Base-by-base conservation (phyloP, 2,329 filamentous ascomycete species). In the Cytospora chrysosperma region DNA sequence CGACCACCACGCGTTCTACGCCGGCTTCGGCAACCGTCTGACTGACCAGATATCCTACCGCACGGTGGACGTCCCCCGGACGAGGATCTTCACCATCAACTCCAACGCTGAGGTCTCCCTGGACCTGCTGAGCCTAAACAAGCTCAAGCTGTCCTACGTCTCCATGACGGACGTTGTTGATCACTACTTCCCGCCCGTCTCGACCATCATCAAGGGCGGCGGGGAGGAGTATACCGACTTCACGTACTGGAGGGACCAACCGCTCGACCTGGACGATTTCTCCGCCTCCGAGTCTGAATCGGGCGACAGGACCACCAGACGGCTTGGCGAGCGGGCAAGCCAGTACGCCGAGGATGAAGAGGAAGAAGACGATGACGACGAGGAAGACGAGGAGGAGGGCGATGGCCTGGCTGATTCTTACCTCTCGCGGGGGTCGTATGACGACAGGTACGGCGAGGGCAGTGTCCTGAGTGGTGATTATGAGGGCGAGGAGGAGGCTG, bases 141-240 rank as follows among this genome's bases (percentile, higher is more conserved):
- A 93, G 75, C 91, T 98, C 74, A 97, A 95, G 78, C 94, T 96
- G 71, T 97, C 91, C 67, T 99, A 99, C 74, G 92, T 97, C 67
- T 93, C 92, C 71, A 99, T 99, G 88, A 89, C 92, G 65, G 96
- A 99, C 75, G 89, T 99, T 64, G 92, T 99, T 8, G 95, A 99
- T 74, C 95, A 99, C 76, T 98, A 97, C 79, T 99, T 99, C 75
- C 95, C 95, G 8, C 92, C 96, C 1, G 89, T 96, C 15, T 92
- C 89, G 67, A 88, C 93, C 28, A 82, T 99, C 32, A 88, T 97
- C 21, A 92, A 91, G 70, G 90, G 91, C 52, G 94, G 93, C 24
- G 94, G 93, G 15, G 95, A 98, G 74, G 90, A 96, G 63, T 99
- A 91, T 72, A 99, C 95, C 0, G 95, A 99, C 74, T 99, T 99